Evolutionary conservation across 257 asterid species (phyloP), one percentile per base, ranked within the genome.

Genomic region (Solanum boliviense): DNA sequence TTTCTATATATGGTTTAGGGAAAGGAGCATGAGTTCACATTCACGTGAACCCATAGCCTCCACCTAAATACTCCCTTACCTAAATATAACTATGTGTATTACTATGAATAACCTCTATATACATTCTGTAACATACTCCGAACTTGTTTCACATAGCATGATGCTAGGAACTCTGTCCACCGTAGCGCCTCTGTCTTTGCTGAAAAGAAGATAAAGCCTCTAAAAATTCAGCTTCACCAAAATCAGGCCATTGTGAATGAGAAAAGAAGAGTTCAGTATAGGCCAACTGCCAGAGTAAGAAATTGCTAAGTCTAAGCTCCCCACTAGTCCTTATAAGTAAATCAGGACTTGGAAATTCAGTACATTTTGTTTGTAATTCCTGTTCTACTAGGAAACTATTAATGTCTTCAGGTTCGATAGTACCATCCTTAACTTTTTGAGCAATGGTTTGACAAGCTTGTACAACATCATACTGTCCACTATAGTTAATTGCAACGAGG

Each of bases 241-340:
- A 93, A 86, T 94, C 98, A 41, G 95, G 96, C 94, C 94, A 94
- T 20, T 79, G 91, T 18, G 92, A 86, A 76, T 88, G 20, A 3
- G 91, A 67, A 83, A 94, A 93, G 85, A 88, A 90, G 7, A 94
- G 89, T 68, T 94, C 95, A 12, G 95, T 89, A 79, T 92, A 94
- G 21, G 96, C 96, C 85, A 94, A 89, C 90, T 94, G 98, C 98
- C 98, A 94, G 56, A 94, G 86, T 36, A 94, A 88, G 90, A 94
- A 94, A 87, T 94, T 94, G 79, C 98, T 92, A 78, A 94, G 87
- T 79, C 96, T 91, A 67, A 88, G 91, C 91, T 94, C 98, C 11
- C 95, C 98, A 88, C 98, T 94, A 29, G 96, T 93, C 83, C 95
- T 88, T 76, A 94, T 92, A 25, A 94, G 92, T 85, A 94, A 91